These are phyloP conservation scores for Clarireedia monteithiana DNA, from an alignment of 2,329 filamentous ascomycete genomes.

Conservation along the genomic window DNA sequence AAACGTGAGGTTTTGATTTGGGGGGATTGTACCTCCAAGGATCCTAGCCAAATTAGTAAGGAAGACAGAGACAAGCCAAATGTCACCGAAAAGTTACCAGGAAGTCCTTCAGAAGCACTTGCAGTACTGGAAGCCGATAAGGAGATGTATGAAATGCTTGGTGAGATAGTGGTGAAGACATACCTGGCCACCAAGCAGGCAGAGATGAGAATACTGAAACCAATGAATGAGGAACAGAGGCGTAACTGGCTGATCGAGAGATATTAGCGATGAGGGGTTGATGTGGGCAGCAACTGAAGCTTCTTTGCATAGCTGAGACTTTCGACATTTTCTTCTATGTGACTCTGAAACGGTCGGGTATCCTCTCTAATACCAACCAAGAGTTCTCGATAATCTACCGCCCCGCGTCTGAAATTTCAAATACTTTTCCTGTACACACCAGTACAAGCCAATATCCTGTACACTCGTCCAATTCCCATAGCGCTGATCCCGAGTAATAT, in stretches of 20 bases:
- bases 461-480: constrained; percentile 6
- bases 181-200: constrained; percentile 52
- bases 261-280: constrained; percentile 37
- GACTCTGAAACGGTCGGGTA: background rate
- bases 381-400: background rate
- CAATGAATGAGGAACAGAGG: constrained; percentile 41
- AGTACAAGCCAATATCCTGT: background rate
- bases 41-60: constrained; percentile 43
- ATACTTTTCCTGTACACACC: background rate
- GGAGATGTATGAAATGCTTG: constrained; percentile 39
- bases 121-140: constrained; percentile 40
- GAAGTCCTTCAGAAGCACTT: constrained; percentile 46
- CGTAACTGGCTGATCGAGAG: constrained; percentile 57
- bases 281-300: too few species aligned
- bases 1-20: constrained; percentile 37
- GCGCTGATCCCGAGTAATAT: background rate
- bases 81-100: constrained; percentile 47
- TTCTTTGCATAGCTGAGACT: background rate
- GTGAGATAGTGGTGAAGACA: constrained; percentile 42
- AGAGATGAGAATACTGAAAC: constrained; percentile 44
- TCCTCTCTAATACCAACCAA: background rate
- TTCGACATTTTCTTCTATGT: background rate
- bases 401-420: background rate
- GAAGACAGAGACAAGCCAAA: constrained; percentile 43
- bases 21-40: constrained; percentile 44